These are phyloP conservation scores for Hyphopichia fennica DNA, from an alignment of 1,139 yeast genomes.

Conservation along the genomic window DNA sequence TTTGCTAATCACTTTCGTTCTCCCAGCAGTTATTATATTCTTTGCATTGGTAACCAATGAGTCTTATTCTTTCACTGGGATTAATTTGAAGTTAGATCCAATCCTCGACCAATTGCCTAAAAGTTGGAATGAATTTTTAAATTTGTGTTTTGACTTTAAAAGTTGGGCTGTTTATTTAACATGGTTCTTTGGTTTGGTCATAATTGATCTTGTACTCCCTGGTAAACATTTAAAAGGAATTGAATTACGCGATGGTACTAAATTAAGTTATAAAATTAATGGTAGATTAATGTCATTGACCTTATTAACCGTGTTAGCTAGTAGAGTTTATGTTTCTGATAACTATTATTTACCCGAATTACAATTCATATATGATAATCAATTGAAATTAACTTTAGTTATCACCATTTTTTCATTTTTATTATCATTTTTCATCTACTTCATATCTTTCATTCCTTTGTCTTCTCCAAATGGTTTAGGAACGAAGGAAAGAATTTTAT, in stretches of 20 bases:
- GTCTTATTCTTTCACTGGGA: constrained; percentile 52
- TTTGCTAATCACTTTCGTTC: constrained; percentile 57
- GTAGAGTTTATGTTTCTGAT: constrained; percentile 50
- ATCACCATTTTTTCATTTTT: constrained; percentile 63
- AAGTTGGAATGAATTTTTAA: constrained; percentile 22
- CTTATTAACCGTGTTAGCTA: constrained; percentile 45
- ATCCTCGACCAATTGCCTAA: constrained; percentile 29
- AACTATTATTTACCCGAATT: constrained; percentile 73
- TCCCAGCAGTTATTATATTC: constrained; percentile 62
- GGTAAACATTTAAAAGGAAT: constrained; percentile 72
- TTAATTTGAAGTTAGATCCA: constrained; percentile 38
- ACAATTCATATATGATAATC: constrained; percentile 68
- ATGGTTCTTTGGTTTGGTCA: constrained; percentile 72
- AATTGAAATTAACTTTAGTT: constrained; percentile 62
- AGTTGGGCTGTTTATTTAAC: constrained; percentile 66
- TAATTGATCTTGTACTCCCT: constrained; percentile 69
- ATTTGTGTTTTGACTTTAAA: constrained; percentile 32
- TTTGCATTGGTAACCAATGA: constrained; percentile 62
- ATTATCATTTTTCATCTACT: constrained; percentile 65
- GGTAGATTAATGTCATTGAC: constrained; percentile 61
- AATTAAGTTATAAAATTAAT: constrained; percentile 74
- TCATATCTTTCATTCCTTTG: constrained; percentile 64
- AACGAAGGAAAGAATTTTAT: constrained; percentile 69
- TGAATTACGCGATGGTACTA: constrained; percentile 70
- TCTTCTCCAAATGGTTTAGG: constrained; percentile 49